Evolutionary conservation across 2,329 filamentous ascomycete species (phyloP).

Genomic region (Calonectria crousiana): DNA sequence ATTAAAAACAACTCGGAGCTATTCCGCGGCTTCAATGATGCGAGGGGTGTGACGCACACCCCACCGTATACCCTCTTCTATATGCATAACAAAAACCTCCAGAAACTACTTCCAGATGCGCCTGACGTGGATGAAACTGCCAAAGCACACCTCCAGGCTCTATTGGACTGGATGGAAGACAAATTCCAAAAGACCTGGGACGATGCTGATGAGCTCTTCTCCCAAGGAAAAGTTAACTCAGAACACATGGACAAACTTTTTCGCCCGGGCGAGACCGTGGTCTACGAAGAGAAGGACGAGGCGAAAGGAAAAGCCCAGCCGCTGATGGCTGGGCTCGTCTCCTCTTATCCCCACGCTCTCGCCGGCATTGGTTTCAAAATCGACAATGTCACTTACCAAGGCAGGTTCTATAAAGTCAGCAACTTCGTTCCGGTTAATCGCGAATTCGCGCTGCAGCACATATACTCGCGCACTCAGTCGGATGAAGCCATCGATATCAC

Average conservation of each 20-base stretch:
- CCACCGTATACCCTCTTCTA: constrained; percentile 14
- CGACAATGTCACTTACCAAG: neutral
- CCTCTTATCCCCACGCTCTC: neutral
- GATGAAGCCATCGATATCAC: neutral
- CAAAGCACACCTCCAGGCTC: neutral
- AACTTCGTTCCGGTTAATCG: neutral
- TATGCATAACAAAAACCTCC: neutral
- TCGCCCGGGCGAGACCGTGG: neutral
- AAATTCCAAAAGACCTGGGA: constrained; percentile 15
- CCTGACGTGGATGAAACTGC: neutral
- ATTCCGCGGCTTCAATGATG: constrained; percentile 1
- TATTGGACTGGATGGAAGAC: constrained; percentile 24
- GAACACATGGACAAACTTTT: neutral
- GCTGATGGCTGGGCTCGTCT: neutral
- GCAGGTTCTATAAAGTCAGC: neutral
- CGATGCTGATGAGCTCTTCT: constrained; percentile 20
- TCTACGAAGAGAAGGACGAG: neutral
- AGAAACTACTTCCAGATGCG: neutral
- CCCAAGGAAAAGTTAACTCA: neutral
- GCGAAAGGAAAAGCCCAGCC: neutral
- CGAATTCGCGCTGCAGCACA: neutral
- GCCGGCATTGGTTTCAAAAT: neutral
- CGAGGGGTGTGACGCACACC: neutral
- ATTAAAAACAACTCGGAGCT: neutral
- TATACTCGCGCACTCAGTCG: neutral